Base-by-base conservation (phyloP, 768 basidiomycete species). In the Termitomyces sp. region DNA sequence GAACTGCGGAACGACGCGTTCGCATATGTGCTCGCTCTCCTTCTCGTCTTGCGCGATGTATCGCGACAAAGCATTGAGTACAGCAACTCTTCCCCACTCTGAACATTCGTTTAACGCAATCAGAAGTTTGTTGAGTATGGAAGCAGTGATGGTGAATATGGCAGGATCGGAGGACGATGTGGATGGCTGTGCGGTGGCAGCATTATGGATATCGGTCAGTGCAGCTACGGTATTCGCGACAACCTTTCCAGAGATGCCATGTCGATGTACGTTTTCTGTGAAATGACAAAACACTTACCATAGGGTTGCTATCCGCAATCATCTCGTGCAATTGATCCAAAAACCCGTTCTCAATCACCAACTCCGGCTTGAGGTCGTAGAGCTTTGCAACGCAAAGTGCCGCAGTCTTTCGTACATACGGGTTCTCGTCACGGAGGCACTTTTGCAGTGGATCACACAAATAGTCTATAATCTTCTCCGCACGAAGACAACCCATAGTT, bases 401-500 rank as follows among this genome's bases (percentile, higher is more conserved):
- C 1, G 96, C 97, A 6, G 96, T 98, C 81, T 98, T 99, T 67
- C 96, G 87, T 36, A 98, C 97, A 72, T 99, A 99, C 1, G 97
- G 96, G 68, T 97, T 97, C 67, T 98, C 96, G 76, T 98, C 97
- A 47, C 86, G 85, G 32, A 98, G 80, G 67, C 92, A 93, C 69
- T 94, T 92, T 67, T 94, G 91, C 3, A 99, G 79, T 0, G 97
- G 96, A 72, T 95, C 92, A 68, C 89, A 94, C n/a, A 99, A 85
- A 75, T 98, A 99, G 77, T 98, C 96, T 74, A 98, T 93, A 72
- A 98, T 98, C 85, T 98, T 98, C 74, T 98, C 97, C 9, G 96
- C 96, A 46, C 96, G 91, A 52, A 99, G 77, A 70, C 92, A 92
- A 38, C 94, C 95, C 97, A 99, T 99, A 9, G 97, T 99, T 42